Evolutionary conservation across 225 moss, liverwort and hornwort species (phyloP), one percentile per base, ranked within the genome.

Genomic region (Takakia lepidozioides): DNA sequence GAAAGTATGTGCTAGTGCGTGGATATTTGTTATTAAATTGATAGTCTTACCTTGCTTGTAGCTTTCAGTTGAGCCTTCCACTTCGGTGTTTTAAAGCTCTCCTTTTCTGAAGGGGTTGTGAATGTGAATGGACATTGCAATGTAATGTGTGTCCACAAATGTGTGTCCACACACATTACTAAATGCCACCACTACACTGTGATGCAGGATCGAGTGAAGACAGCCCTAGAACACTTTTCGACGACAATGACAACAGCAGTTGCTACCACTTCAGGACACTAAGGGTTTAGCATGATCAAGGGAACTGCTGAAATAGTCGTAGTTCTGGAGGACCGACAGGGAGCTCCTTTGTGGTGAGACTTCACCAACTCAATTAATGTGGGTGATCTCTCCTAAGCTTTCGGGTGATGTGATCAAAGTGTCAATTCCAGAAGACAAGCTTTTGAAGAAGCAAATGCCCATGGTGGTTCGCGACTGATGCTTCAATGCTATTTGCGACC

Each of bases 151-250:
- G n/a, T n/a, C n/a, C n/a, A n/a, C n/a, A n/a, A n/a, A n/a, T n/a
- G n/a, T n/a, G n/a, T n/a, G n/a, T n/a, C n/a, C n/a, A n/a, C n/a
- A n/a, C n/a, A n/a, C n/a, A n/a, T n/a, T n/a, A n/a, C n/a, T n/a
- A n/a, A n/a, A n/a, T n/a, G n/a, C n/a, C n/a, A n/a, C n/a, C n/a
- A n/a, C n/a, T n/a, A n/a, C n/a, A 8, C 16, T 23, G 46, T 27
- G 26, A 19, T 66, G 74, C 87, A 92, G 92, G 81, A 82, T 66
- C 92, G 84, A 42, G 92, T 82, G 34, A 92, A 77, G 71, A 84
- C 80, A 46, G 80, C 75, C 46, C 51, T 80, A 43, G 64, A 68
- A 17, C 61, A 66, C 46, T 80, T 80, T 36, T 24, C 24, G 20
- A 51, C 58, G 10, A n/a, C 34, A 16, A 19, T 30, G 30, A 51